These are phyloP conservation scores for Takashimella koratensis DNA, from an alignment of 1,284 basidiomycete species.

Conservation along the genomic window DNA sequence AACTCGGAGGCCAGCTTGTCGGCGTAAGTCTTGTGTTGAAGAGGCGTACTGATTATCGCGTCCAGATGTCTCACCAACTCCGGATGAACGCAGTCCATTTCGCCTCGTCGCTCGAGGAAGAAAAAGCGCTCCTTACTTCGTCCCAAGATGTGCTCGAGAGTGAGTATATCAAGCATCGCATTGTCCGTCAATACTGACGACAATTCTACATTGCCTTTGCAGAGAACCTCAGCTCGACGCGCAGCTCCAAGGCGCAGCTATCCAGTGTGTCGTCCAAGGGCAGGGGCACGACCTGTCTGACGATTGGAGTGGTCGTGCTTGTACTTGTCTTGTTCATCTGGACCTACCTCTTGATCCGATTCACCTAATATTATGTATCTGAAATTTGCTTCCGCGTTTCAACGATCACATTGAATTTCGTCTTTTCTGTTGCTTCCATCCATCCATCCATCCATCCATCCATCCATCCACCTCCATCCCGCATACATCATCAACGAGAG, in stretches of 20 bases:
- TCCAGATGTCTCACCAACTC: slow-evolving; percentile 50
- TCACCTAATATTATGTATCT: too few species aligned
- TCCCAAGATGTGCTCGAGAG: slow-evolving; percentile 45
- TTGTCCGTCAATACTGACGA: not conserved
- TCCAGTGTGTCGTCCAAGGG: slow-evolving; percentile 42
- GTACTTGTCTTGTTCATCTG: slow-evolving; percentile 48
- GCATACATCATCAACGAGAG: not conserved
- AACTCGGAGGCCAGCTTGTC: slow-evolving; percentile 48
- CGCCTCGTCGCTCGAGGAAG: slow-evolving; percentile 45
- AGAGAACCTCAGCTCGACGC: slow-evolving; percentile 45
- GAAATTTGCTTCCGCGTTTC: slow-evolving; percentile 1
- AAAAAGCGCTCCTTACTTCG: slow-evolving; percentile 44
- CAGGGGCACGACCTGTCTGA: slow-evolving; percentile 48
- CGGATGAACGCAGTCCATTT: slow-evolving; percentile 50
- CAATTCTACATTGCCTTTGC: not conserved
- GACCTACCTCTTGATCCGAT: slow-evolving; percentile 50
- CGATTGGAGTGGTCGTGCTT: slow-evolving; percentile 38
- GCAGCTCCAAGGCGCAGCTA: slow-evolving; percentile 41
- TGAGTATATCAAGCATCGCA: slow-evolving; percentile 19
- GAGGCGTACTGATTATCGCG: not conserved
- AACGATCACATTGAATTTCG: too few species aligned
- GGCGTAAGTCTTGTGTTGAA: slow-evolving; percentile 31
- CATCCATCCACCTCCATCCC: not conserved
- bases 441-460: slow-evolving; percentile 3
- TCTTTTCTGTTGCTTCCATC: not conserved